phyloP scores from a whole-genome alignment of 352 stramenopile species.

The Aphanomyces cochlioides region DNA sequence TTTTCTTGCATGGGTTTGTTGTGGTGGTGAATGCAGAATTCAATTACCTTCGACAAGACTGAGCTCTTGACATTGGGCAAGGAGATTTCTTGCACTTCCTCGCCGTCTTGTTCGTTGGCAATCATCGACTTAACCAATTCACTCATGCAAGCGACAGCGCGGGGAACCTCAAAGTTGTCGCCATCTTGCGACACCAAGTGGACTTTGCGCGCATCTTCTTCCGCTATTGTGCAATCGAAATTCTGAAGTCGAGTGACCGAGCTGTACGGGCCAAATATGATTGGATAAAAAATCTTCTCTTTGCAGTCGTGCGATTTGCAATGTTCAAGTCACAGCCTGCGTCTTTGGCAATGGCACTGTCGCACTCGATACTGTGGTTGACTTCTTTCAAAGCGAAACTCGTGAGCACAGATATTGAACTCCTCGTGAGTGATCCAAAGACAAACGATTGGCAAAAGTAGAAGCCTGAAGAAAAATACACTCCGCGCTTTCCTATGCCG shows the following conservation, averaged over 20 bases:
- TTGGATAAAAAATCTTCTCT: constrained; percentile 21
- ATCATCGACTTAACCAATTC: constrained; percentile 98
- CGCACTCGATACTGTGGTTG: constrained; percentile 60
- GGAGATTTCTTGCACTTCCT: constrained; percentile 95
- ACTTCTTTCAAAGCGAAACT: constrained; percentile 48
- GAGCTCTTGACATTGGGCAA: constrained; percentile 97
- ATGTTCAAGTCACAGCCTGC: constrained; percentile 52
- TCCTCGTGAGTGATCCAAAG: constrained; percentile 62
- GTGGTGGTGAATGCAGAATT: constrained; percentile 95
- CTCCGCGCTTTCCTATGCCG: constrained; percentile 69
- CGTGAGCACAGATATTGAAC: constrained; percentile 69
- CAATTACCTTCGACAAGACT: constrained; percentile 96
- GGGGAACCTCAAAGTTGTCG: constrained; percentile 93
- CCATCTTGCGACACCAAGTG: constrained; percentile 93
- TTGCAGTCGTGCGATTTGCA: constrained; percentile 46
- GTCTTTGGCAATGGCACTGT: constrained; percentile 48
- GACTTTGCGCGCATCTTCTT: constrained; percentile 79
- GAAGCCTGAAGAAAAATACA: constrained; percentile 72
- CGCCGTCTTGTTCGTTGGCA: constrained; percentile 93
- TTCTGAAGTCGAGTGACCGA: constrained; percentile 11
- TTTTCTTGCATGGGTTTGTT: constrained; percentile 98
- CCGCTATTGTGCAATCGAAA: constrained; percentile 46
- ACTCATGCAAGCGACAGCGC: constrained; percentile 93
- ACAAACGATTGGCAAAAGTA: constrained; percentile 58
- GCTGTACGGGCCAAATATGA: neutral